Evolutionary conservation across 2,329 filamentous ascomycete genomes (phyloP).

Genomic region (Orbilia oligospora): DNA sequence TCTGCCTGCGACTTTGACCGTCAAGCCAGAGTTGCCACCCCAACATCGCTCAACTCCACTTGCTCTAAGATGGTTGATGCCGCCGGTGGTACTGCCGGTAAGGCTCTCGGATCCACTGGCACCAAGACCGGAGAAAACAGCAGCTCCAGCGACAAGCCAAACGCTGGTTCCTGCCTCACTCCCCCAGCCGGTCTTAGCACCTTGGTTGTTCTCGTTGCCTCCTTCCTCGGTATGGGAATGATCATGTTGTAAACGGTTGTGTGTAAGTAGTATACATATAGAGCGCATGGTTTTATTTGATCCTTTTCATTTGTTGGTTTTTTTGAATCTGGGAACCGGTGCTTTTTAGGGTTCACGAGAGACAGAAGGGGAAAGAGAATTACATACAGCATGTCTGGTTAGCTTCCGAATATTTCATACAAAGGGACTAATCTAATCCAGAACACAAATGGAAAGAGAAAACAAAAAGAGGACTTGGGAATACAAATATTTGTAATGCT

Average conservation of each 20-base stretch:
- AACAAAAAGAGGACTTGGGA: not conserved
- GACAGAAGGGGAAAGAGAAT: not conserved
- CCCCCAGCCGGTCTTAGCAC: constrained; percentile 70
- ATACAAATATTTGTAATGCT: constrained; percentile 31
- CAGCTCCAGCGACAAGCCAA: constrained; percentile 65
- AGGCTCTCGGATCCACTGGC: constrained; percentile 70
- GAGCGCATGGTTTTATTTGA: constrained; percentile 17
- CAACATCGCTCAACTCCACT: constrained; percentile 69
- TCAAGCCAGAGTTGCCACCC: constrained; percentile 71
- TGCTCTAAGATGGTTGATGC: constrained; percentile 75
- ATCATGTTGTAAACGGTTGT: constrained; percentile 70
- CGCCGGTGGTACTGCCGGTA: constrained; percentile 74
- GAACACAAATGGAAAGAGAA: constrained; percentile 1
- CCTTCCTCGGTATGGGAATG: constrained; percentile 71
- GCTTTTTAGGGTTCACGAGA: constrained; percentile 19
- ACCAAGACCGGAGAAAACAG: constrained; percentile 65
- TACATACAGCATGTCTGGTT: constrained; percentile 13
- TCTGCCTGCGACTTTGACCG: constrained; percentile 81
- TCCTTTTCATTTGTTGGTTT: constrained; percentile 13
- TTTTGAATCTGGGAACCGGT: constrained; percentile 29
- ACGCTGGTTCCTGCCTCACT: constrained; percentile 67
- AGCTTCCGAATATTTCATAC: constrained; percentile 2
- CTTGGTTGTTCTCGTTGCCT: constrained; percentile 70
- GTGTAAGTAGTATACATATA: not conserved
- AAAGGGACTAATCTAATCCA: not conserved